These are phyloP conservation scores for Metschnikowia sp. DNA, from an alignment of 805 yeast genomes.

Conservation along the genomic window DNA sequence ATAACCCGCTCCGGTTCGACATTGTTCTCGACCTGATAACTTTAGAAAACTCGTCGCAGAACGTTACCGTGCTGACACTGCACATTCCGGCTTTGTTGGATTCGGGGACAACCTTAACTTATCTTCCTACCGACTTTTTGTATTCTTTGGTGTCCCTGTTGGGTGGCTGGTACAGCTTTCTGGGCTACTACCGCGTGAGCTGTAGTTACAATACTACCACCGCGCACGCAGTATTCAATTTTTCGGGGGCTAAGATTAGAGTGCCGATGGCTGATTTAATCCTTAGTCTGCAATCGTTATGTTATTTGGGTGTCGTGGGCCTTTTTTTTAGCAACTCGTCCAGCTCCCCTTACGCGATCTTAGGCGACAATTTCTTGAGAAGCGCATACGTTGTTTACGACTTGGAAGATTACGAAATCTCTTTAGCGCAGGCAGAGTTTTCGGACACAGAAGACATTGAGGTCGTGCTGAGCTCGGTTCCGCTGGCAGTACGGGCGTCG, in stretches of 20 bases:
- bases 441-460: conserved; percentile 40
- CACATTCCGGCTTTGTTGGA: conserved; percentile 34
- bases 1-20: conserved; percentile 43
- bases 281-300: conserved; percentile 13
- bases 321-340: conserved; percentile 25
- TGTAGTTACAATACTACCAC: conserved; percentile 4
- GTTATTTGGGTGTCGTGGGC: conserved; percentile 25
- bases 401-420: conserved; percentile 51
- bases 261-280: conserved; percentile 42
- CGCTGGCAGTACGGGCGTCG: conserved; percentile 48
- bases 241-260: conserved; percentile 52
- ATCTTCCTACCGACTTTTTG: conserved; percentile 39
- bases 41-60: conserved; percentile 13
- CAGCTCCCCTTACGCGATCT: conserved; percentile 23
- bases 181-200: conserved; percentile 3
- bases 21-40: conserved; percentile 42
- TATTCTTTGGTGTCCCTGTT: conserved; percentile 9
- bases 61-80: conserved; percentile 1
- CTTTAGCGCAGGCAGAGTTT: conserved; percentile 45
- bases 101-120: conserved; percentile 51
- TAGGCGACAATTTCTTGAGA: conserved; percentile 66
- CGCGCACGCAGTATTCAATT: conserved; percentile 33
- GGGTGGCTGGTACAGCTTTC: background rate
- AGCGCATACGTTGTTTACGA: conserved; percentile 67
- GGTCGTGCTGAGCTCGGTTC: conserved; percentile 42